phyloP scores from a whole-genome alignment of 805 yeast genomes.

The Brettanomyces sp. region DNA sequence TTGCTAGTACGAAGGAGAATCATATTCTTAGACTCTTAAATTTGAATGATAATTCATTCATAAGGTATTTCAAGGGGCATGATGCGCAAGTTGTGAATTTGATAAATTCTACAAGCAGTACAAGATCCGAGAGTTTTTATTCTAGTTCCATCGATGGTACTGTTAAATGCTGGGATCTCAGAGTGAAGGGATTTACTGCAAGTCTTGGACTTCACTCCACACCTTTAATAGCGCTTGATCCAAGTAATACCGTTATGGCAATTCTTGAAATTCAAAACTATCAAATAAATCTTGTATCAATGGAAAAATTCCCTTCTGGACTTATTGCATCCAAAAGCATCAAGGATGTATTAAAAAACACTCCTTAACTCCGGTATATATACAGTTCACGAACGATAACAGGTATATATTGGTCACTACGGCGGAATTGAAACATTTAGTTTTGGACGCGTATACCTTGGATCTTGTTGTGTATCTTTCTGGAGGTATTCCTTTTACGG shows the following conservation, averaged over 20 bases:
- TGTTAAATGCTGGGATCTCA: conserved; percentile 79
- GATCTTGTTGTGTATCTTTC: conserved; percentile 23
- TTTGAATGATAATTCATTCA: conserved; percentile 65
- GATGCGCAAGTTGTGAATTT: conserved; percentile 63
- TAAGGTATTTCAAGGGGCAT: conserved; percentile 86
- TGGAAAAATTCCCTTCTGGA: conserved; percentile 11
- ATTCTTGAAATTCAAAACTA: conserved; percentile 32
- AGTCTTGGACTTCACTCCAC: conserved; percentile 37
- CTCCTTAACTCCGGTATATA: conserved; percentile 27
- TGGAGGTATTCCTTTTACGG: conserved; percentile 35
- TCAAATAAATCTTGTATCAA: conserved; percentile 13
- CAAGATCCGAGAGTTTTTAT: conserved; percentile 48
- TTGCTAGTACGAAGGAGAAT: conserved; percentile 76
- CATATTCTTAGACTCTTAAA: conserved; percentile 69
- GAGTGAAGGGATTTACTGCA: conserved; percentile 60
- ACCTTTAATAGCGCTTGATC: conserved; percentile 60
- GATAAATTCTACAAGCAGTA: conserved; percentile 59
- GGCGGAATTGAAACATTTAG: conserved; percentile 42
- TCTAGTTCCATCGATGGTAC: conserved; percentile 62
- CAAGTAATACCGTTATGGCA: conserved; percentile 76
- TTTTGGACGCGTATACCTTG: conserved; percentile 26
- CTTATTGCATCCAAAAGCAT: conserved; percentile 27
- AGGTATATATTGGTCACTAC: conserved; percentile 50
- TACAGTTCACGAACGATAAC: conserved; percentile 77
- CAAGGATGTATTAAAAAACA: conserved; percentile 12